Conservation (phyloP, 2,329 filamentous ascomycete species). For the Cladophialophora bantiana region DNA sequence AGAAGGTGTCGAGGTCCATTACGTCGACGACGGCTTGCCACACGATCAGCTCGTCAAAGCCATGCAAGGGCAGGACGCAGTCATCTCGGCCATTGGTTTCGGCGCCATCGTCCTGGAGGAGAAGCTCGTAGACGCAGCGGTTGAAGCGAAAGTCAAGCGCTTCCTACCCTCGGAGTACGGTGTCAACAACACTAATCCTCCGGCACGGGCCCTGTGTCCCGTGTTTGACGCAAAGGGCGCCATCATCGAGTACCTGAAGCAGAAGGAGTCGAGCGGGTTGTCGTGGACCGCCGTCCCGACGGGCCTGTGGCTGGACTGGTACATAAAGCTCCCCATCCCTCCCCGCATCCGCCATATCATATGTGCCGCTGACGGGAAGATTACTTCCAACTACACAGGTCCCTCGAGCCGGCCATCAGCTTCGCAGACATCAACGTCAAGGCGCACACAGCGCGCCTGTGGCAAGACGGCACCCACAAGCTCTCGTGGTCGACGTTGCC, state of each 20-base stretch:
- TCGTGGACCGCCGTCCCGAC: conserved; percentile 39
- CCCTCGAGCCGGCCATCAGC: conserved; percentile 48
- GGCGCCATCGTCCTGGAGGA: conserved; percentile 37
- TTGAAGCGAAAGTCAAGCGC: conserved; percentile 50
- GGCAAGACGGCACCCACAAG: conserved; percentile 57
- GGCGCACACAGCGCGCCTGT: conserved; percentile 52
- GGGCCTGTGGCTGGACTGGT: conserved; percentile 43
- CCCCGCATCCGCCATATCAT: too few species aligned
- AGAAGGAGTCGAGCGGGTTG: conserved; percentile 26
- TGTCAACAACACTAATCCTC: conserved; percentile 23
- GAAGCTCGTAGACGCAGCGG: conserved; percentile 49
- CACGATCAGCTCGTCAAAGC: conserved; percentile 27
- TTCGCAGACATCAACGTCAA: conserved; percentile 50
- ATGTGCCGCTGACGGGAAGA: too few species aligned
- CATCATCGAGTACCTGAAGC: conserved; percentile 41
- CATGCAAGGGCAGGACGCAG: conserved; percentile 36
- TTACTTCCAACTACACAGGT: conserved; percentile 16
- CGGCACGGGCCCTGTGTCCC: conserved; percentile 20
- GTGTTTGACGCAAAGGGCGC: conserved; percentile 42
- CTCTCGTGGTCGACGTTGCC: conserved; percentile 59
- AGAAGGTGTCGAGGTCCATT: conserved; percentile 6
- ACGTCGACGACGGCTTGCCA: conserved; percentile 18
- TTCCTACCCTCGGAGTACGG: conserved; percentile 50
- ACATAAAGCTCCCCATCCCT: conserved; percentile 29
- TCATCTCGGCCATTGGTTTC: conserved; percentile 38